A percentile compares a stretch with the other conserved stretches of the same genome.
These are phyloP conservation scores for Sordariomycetes sp. DNA, from an alignment of 2,329 filamentous ascomycete species.

Conservation along the genomic window DNA sequence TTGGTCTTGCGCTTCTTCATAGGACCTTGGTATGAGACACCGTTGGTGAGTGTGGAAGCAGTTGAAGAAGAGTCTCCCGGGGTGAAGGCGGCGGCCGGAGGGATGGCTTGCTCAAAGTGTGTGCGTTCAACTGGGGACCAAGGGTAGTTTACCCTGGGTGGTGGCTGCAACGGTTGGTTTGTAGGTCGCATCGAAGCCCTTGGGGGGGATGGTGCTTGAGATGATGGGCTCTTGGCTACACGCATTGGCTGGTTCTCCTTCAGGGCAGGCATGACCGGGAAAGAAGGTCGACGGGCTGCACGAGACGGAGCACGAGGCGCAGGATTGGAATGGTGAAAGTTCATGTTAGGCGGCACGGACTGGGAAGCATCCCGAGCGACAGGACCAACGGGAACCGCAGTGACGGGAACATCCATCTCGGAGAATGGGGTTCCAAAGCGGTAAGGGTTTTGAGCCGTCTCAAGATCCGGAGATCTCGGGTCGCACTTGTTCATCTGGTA, in stretches of 20 bases:
- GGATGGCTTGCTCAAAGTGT: slow-evolving; percentile 35
- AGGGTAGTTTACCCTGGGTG: slow-evolving; percentile 45
- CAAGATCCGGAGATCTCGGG: slow-evolving; percentile 44
- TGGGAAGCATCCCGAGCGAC: slow-evolving; percentile 73
- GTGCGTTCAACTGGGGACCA: slow-evolving; percentile 42
- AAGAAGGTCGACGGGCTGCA: slow-evolving; percentile 54
- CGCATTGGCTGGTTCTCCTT: slow-evolving; percentile 51
- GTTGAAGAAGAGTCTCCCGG: slow-evolving; percentile 9
- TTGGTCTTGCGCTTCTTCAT: slow-evolving; percentile 92
- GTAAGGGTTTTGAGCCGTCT: slow-evolving; percentile 52
- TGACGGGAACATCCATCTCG: slow-evolving; percentile 81
- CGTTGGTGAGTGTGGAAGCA: slow-evolving; percentile 27
- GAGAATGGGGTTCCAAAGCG: slow-evolving; percentile 82
- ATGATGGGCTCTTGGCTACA: slow-evolving; percentile 18
- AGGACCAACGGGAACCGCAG: slow-evolving; percentile 60
- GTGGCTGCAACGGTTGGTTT: slow-evolving; percentile 36
- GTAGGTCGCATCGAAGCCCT: slow-evolving; percentile 20
- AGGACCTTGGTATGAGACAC: slow-evolving; percentile 67
- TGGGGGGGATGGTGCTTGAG: slow-evolving; percentile 18
- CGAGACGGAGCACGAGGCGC: slow-evolving; percentile 42
- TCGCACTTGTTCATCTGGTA: slow-evolving; percentile 43
- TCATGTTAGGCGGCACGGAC: slow-evolving; percentile 91
- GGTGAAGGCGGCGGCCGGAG: slow-evolving; percentile 18
- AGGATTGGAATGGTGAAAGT: slow-evolving; percentile 46
- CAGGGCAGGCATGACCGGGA: slow-evolving; percentile 59